These are phyloP conservation scores for Letharia columbiana DNA, from an alignment of 495 filamentous ascomycete species.

Conservation along the genomic window DNA sequence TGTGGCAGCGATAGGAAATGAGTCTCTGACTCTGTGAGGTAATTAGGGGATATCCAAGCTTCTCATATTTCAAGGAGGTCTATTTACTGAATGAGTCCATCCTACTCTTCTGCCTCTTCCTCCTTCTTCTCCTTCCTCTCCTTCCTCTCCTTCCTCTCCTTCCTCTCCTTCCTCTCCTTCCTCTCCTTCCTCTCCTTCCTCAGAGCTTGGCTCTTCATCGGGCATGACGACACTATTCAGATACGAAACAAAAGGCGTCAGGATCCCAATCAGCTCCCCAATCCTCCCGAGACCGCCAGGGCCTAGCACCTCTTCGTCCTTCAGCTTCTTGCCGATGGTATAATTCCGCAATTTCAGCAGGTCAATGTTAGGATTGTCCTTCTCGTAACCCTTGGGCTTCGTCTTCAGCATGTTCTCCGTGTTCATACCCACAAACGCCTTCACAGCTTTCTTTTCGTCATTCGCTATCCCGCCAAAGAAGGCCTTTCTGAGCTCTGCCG, in stretches of 20 bases:
- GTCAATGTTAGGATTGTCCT: slow-evolving; percentile 64
- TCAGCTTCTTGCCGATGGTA: slow-evolving; percentile 56
- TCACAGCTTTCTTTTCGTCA: slow-evolving; percentile 51
- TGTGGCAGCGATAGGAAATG: not conserved
- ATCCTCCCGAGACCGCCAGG: slow-evolving; percentile 47
- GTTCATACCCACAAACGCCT: slow-evolving; percentile 61
- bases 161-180: slow-evolving; percentile 15
- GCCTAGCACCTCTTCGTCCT: slow-evolving; percentile 46
- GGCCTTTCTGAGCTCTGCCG: slow-evolving; percentile 46
- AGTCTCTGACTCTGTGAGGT: no score
- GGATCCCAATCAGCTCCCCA: slow-evolving; percentile 43
- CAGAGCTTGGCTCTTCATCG: slow-evolving; percentile 33
- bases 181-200: slow-evolving; percentile 22
- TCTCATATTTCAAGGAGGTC: not conserved
- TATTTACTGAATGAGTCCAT: slow-evolving; percentile 15
- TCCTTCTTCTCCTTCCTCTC: no score
- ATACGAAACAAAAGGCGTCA: slow-evolving; percentile 58
- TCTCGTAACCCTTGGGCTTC: slow-evolving; percentile 74
- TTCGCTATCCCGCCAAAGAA: slow-evolving; percentile 52
- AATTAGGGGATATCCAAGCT: not conserved
- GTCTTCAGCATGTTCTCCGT: slow-evolving; percentile 68
- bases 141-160: slow-evolving; percentile 8
- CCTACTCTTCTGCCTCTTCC: slow-evolving; percentile 7
- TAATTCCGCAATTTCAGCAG: slow-evolving; percentile 70
- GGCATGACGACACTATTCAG: slow-evolving; percentile 60